Percentiles rank a stretch among this genome's conserved stretches.
phyloP scores from a whole-genome alignment of 352 stramenopile genomes.

The Phytophthora nicotianae region DNA sequence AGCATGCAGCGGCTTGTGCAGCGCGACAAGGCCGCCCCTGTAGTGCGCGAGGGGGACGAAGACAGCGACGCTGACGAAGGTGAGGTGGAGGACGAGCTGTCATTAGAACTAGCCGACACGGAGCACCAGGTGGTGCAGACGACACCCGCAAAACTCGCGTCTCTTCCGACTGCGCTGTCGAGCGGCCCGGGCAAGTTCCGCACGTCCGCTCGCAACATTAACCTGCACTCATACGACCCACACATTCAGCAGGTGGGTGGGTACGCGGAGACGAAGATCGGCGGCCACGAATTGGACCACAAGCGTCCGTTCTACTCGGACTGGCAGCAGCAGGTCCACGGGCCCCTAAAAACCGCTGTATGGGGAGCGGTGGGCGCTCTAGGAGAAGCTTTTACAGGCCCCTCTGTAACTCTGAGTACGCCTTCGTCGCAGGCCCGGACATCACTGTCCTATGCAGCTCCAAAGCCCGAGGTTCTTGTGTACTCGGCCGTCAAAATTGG shows the following conservation, averaged over 20 bases:
- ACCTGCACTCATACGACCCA: constrained; percentile 63
- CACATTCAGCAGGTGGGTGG: constrained; percentile 11
- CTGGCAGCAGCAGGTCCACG: constrained; percentile 33
- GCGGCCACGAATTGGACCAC: constrained; percentile 68
- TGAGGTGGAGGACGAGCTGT: constrained; percentile 1
- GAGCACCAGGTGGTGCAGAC: constrained; percentile 13
- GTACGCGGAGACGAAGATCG: constrained; percentile 81
- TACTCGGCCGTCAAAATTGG: constrained; percentile 80
- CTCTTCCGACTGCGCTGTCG: constrained; percentile 7
- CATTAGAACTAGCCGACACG: constrained; percentile 10
- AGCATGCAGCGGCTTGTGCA: constrained; percentile 33
- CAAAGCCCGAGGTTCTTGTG: constrained; percentile 46
- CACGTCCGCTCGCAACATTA: constrained; percentile 43
- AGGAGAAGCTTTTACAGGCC: constrained; percentile 18
- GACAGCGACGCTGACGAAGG: constrained; percentile 18
- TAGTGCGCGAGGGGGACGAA: constrained; percentile 31
- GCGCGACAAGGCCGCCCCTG: constrained; percentile 23
- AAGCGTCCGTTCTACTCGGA: constrained; percentile 43
- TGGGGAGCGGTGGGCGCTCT: constrained; percentile 20
- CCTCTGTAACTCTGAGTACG: constrained; percentile 1
- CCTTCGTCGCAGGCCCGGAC: constrained; percentile 30
- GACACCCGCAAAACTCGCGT: constrained; percentile 4
- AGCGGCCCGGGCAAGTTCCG: constrained; percentile 27
- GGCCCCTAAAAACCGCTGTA: constrained; percentile 40
- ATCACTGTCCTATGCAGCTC: constrained; percentile 46